phyloP scores from a whole-genome alignment of 495 filamentous ascomycete genomes.

The Penicillium canescens region DNA sequence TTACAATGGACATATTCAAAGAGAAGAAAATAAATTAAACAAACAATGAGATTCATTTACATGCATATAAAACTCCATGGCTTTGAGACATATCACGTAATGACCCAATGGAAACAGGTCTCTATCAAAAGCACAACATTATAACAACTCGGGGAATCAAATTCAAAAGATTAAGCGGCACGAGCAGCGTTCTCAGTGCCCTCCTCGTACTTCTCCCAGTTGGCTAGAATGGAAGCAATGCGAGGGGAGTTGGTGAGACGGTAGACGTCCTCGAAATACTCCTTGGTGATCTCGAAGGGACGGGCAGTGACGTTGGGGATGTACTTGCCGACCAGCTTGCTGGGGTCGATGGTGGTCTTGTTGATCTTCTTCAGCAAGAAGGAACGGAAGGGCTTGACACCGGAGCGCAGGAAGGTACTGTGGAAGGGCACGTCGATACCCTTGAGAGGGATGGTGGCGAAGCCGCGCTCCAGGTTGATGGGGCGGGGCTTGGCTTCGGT shows the following conservation, averaged over 20 bases:
- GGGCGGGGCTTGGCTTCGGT: conserved; percentile 87
- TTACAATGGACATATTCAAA: background rate
- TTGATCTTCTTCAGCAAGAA: conserved; percentile 99
- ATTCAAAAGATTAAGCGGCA: conserved; percentile 11
- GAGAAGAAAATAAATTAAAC: background rate
- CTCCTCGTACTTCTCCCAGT: conserved; percentile 71
- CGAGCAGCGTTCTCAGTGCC: conserved; percentile 31
- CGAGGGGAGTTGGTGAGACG: conserved; percentile 86
- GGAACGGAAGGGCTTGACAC: conserved; percentile 96
- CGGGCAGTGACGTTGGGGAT: conserved; percentile 97
- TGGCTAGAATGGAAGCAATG: conserved; percentile 86
- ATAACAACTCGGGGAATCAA: conserved; percentile 23
- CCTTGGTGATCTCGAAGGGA: conserved; percentile 93
- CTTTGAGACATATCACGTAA: conserved; percentile 31
- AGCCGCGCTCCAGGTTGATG: conserved; percentile 85
- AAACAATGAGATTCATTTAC: conserved; percentile 6
- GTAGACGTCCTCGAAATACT: conserved; percentile 99
- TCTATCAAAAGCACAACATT: conserved; percentile 26
- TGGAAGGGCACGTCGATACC: conserved; percentile 99
- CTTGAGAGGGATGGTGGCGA: conserved; percentile 93
- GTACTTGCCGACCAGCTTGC: conserved; percentile 96
- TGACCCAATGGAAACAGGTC: conserved; percentile 22
- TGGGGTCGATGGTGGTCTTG: conserved; percentile 94
- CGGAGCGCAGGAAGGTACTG: conserved; percentile 93
- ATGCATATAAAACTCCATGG: conserved; percentile 12